phyloP scores from a whole-genome alignment of 805 yeast genomes.

The Candida boleticola region DNA sequence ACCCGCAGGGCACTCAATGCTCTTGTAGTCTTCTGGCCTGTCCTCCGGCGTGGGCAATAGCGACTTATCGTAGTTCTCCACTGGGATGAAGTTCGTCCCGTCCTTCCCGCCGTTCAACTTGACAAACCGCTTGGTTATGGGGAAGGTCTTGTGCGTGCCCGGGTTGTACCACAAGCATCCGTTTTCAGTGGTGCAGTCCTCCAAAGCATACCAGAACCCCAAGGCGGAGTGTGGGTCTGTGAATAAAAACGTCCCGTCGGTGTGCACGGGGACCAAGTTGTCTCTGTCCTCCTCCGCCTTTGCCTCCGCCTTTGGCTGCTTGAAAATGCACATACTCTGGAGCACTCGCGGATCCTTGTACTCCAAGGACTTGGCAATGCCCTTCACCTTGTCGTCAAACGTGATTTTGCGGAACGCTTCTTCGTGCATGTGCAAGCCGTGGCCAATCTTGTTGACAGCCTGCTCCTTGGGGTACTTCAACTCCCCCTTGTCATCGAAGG shows the following conservation, averaged over 20 bases:
- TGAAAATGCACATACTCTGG: constrained; percentile 77
- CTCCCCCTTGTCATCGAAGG: constrained; percentile 54
- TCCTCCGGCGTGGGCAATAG: constrained; percentile 16
- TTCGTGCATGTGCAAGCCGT: constrained; percentile 64
- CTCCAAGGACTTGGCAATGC: constrained; percentile 51
- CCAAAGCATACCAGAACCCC: constrained; percentile 82
- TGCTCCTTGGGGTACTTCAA: constrained; percentile 50
- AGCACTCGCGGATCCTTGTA: constrained; percentile 67
- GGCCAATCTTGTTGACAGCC: constrained; percentile 78
- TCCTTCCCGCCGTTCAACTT: constrained; percentile 44
- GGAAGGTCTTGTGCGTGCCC: constrained; percentile 62
- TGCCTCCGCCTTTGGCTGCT: constrained; percentile 38
- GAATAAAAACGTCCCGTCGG: constrained; percentile 70
- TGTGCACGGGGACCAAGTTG: constrained; percentile 71
- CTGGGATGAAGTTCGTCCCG: constrained; percentile 57
- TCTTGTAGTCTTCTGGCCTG: constrained; percentile 41
- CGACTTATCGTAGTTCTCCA: constrained; percentile 19
- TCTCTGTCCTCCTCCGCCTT: constrained; percentile 26
- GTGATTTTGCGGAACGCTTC: constrained; percentile 50
- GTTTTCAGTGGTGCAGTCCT: constrained; percentile 63
- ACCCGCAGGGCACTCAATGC: constrained; percentile 68
- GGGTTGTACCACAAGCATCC: constrained; percentile 72
- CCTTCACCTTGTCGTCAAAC: constrained; percentile 46
- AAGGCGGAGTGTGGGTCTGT: constrained; percentile 70
- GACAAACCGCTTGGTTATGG: constrained; percentile 62